Base-by-base conservation (phyloP, 352 stramenopile genomes). In the Pythium phragmiticola region DNA sequence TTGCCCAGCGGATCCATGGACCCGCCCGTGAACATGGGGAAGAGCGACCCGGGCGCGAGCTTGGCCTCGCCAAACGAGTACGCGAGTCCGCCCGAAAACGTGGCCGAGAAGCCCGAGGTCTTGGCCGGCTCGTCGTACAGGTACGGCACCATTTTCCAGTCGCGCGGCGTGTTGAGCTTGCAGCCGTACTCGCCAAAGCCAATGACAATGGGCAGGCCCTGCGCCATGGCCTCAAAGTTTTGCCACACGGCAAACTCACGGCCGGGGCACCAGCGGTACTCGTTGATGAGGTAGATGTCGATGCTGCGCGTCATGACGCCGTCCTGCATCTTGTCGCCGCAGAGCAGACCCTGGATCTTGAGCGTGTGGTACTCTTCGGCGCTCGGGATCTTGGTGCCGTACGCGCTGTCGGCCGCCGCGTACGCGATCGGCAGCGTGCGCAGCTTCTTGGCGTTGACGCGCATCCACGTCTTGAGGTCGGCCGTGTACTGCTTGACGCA, bases 41-140 rank as follows among this genome's bases (percentile, higher is more conserved):
- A 95, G 26, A 88, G 63, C 48, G 87, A 92, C 41, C 82, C 84
- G 8, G 60, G 63, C 0, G 74, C 63, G 49, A 95, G 76, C 63
- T 92, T 93, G 30, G 87, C 87, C 82, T 95, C 77, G 63, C 87
- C 87, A 55, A 90, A 95, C 54, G 87, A 94, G 62, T 95, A 95
- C 51, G 86, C 87, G 28, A 92, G 60, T 39, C 87, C 87, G 53
- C 87, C 87, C 19, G 87, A 95, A 66, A 78, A 95, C 34, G 91
- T 75, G 5, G 86, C 79, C 1, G 80, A 78, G 61, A 95, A 90
- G 33, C 80, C 68, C 33, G 89, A 50, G 1, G 87, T 92, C 48
- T 86, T 85, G 11, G 71, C 68, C 16, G 83, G 84, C 30, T 83
- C 76, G 53, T 88, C 71, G 65, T 94, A 95, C 50, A 93, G 63